These are phyloP conservation scores for Solanum piurae DNA, from an alignment of 257 asterid genomes.

Conservation along the genomic window DNA sequence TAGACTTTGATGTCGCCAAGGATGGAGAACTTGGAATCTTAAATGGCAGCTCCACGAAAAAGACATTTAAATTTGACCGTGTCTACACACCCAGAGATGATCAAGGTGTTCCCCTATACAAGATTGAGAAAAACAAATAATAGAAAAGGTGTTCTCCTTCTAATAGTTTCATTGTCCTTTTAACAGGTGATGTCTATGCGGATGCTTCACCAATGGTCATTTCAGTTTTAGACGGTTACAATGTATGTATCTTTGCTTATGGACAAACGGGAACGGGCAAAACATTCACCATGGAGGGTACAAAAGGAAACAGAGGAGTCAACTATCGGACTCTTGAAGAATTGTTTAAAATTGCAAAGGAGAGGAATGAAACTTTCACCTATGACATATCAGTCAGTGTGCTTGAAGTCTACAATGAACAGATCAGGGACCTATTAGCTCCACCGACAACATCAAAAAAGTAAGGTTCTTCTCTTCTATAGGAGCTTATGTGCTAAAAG, in stretches of 20 bases:
- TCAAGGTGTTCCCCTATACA: slow-evolving; percentile 48
- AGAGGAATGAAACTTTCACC: slow-evolving; percentile 52
- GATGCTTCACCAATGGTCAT: slow-evolving; percentile 94
- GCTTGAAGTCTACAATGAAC: slow-evolving; percentile 97
- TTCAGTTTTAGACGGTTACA: slow-evolving; percentile 95
- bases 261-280: slow-evolving; percentile 99
- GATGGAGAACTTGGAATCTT: slow-evolving; percentile 89
- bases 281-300: slow-evolving; percentile 99
- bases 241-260: slow-evolving; percentile 93
- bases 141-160: background rate
- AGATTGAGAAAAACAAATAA: background rate
- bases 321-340: slow-evolving; percentile 88
- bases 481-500: background rate
- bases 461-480: slow-evolving; percentile 24
- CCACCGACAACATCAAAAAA: slow-evolving; percentile 61
- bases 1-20: slow-evolving; percentile 78
- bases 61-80: slow-evolving; percentile 74
- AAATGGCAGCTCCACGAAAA: slow-evolving; percentile 47
- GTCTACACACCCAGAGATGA: slow-evolving; percentile 84
- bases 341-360: slow-evolving; percentile 60
- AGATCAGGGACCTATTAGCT: slow-evolving; percentile 80
- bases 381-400: slow-evolving; percentile 90
- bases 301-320: slow-evolving; percentile 74
- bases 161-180: background rate
- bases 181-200: slow-evolving; percentile 74